Evolutionary conservation across 2,329 filamentous ascomycete species (phyloP), one percentile per base, ranked within the genome.

Genomic region (Septoria petroselini): DNA sequence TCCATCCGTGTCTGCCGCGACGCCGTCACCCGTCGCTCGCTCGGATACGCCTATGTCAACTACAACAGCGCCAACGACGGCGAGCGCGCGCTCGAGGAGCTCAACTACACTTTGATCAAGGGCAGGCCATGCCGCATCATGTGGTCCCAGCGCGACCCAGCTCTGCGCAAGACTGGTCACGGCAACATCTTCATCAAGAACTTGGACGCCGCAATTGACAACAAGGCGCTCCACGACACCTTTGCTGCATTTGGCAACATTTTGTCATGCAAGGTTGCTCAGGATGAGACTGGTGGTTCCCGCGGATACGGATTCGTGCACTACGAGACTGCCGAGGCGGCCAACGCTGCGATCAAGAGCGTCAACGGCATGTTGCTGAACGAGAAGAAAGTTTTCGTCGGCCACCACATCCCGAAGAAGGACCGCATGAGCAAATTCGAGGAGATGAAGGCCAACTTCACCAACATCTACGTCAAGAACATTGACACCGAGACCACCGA

Each of bases 131-230:
- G 93, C 86, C 91, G 93, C 69, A 98, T 98, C 78, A 98, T 98
- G 93, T 98, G 93, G 93, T 98, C 93, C 60, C 93, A 98, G 82
- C 93, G 93, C 73, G 93, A 98, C 75, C 93, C 93, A 61, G 91
- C 91, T 71, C 85, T 98, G 66, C 93, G 93, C 79, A 98, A 98
- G 85, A 98, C 90, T 64, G 93, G 93, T 62, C 90, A 96, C 77
- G 93, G 93, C 72, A 98, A 98, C 70, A 91, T 98, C 66, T 98
- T 98, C 82, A 98, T 98, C 83, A 98, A 98, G 86, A 98, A 98
- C 79, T 81, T 98, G 61, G 93, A 98, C 73, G 86, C 85, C 62
- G 93, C 93, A 65, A 98, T 98, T 67, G 93, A 98, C 78, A 98
- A 98, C 86, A 98, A 98, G 83, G 93, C 93, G 71, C 87, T 98